Percentiles rank a stretch among this genome's conserved stretches.
These are phyloP conservation scores for Cichorium intybus DNA, from an alignment of 140 eudicot species.

Conservation along the genomic window DNA sequence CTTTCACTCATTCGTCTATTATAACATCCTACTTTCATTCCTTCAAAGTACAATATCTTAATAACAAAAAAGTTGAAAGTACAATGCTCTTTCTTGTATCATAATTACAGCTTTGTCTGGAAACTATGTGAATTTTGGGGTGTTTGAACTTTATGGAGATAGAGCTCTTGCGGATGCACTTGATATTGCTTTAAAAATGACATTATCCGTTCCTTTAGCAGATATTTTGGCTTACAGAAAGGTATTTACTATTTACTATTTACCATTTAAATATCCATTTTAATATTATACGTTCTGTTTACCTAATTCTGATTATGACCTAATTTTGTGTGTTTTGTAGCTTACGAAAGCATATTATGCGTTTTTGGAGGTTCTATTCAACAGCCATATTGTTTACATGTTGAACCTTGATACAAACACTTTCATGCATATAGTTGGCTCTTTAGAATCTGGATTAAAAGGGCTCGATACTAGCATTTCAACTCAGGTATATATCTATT, in stretches of 20 bases:
- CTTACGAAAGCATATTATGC: slow-evolving; percentile 83
- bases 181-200: slow-evolving; percentile 83
- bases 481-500: slow-evolving; percentile 70
- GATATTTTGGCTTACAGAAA: slow-evolving; percentile 90
- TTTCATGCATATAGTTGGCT: slow-evolving; percentile 79
- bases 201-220: slow-evolving; percentile 78
- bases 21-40: not conserved
- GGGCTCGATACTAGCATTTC: slow-evolving; percentile 77
- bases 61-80: not conserved
- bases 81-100: not conserved
- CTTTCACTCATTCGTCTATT: not conserved
- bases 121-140: slow-evolving; percentile 94
- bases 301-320: no score
- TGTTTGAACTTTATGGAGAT: slow-evolving; percentile 95
- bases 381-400: slow-evolving; percentile 65
- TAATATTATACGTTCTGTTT: no score
- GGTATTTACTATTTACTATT: no score
- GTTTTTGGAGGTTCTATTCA: slow-evolving; percentile 82
- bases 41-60: not conserved
- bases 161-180: slow-evolving; percentile 98
- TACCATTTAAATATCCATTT: no score
- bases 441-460: slow-evolving; percentile 86
- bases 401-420: slow-evolving; percentile 70
- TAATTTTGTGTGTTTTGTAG: slow-evolving; percentile 42
- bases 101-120: slow-evolving; percentile 83